Conservation (phyloP, 2,329 filamentous ascomycete genomes). For the Clarireedia monteithiana region DNA sequence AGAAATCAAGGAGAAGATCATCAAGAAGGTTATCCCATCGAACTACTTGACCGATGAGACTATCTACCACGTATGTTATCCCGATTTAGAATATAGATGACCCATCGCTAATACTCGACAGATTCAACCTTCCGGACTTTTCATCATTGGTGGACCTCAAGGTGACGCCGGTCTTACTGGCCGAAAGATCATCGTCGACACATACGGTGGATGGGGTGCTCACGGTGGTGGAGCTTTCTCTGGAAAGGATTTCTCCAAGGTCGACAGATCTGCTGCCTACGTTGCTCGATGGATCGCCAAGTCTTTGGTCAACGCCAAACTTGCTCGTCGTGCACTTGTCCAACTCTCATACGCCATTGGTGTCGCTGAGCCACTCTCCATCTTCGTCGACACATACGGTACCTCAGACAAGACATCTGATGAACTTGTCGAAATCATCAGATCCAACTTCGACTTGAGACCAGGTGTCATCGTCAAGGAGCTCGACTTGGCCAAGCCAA, state of each 20-base stretch:
- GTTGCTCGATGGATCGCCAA: slow-evolving; percentile 98
- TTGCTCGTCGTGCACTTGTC: slow-evolving; percentile 87
- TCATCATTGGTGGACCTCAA: slow-evolving; percentile 98
- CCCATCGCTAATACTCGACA: slow-evolving; percentile 25
- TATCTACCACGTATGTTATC: slow-evolving; percentile 76
- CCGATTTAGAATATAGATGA: neutral
- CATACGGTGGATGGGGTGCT: slow-evolving; percentile 98
- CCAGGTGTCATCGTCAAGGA: slow-evolving; percentile 98
- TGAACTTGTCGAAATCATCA: slow-evolving; percentile 92
- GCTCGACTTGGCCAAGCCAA: slow-evolving; percentile 88
- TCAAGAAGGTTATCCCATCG: slow-evolving; percentile 87
- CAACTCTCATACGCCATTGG: slow-evolving; percentile 99
- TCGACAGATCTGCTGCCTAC: slow-evolving; percentile 97
- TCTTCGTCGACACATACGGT: slow-evolving; percentile 97
- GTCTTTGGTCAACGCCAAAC: slow-evolving; percentile 82
- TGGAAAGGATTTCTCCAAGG: slow-evolving; percentile 99
- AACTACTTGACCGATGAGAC: slow-evolving; percentile 90
- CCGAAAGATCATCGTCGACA: slow-evolving; percentile 98
- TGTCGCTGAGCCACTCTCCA: slow-evolving; percentile 93
- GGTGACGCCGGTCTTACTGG: slow-evolving; percentile 98
- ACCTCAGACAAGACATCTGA: slow-evolving; percentile 84
- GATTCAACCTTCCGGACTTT: slow-evolving; percentile 95
- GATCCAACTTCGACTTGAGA: slow-evolving; percentile 93
- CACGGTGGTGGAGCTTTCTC: slow-evolving; percentile 99
- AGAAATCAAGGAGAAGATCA: slow-evolving; percentile 95